A percentile compares a stretch with the other conserved stretches of the same genome.
phyloP scores from a whole-genome alignment of 1,139 yeast species.

The Blastobotrys apis region DNA sequence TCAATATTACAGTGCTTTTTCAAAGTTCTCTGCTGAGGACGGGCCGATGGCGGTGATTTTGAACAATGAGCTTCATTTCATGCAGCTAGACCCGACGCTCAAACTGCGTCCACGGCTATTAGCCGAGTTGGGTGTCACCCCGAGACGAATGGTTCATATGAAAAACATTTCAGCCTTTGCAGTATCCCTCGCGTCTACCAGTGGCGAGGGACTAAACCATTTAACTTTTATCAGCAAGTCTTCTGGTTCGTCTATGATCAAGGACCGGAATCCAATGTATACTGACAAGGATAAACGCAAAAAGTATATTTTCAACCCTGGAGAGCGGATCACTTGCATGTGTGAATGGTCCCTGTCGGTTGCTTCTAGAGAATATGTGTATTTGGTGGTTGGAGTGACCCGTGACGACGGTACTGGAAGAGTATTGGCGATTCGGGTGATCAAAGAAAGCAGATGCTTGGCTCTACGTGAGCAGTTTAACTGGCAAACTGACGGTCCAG shows the following conservation, averaged over 20 bases:
- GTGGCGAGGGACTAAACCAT: slow-evolving; percentile 7
- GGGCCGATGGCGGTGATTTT: neutral
- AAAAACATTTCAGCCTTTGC: slow-evolving; percentile 40
- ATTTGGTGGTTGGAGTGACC: slow-evolving; percentile 21
- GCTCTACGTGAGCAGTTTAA: slow-evolving; percentile 12
- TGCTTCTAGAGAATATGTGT: slow-evolving; percentile 17
- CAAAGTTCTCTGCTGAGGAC: neutral
- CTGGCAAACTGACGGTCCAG: slow-evolving; percentile 28
- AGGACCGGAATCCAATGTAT: neutral
- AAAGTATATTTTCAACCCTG: slow-evolving; percentile 11
- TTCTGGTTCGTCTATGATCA: slow-evolving; percentile 11
- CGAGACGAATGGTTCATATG: slow-evolving; percentile 39
- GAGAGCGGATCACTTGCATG: slow-evolving; percentile 18
- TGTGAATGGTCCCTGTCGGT: slow-evolving; percentile 21
- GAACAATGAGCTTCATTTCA: neutral
- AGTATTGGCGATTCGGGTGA: slow-evolving; percentile 15
- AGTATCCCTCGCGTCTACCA: slow-evolving; percentile 22
- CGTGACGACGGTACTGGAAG: slow-evolving; percentile 1
- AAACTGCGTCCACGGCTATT: slow-evolving; percentile 31
- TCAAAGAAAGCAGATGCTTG: slow-evolving; percentile 10
- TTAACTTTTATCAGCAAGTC: slow-evolving; percentile 32
- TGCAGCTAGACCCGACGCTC: neutral
- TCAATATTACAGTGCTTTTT: neutral
- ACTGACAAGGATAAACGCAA: neutral
- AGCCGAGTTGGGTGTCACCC: slow-evolving; percentile 42